phyloP scores from a whole-genome alignment of 2,329 filamentous ascomycete genomes.

The Coccinonectria pachysandricola region DNA sequence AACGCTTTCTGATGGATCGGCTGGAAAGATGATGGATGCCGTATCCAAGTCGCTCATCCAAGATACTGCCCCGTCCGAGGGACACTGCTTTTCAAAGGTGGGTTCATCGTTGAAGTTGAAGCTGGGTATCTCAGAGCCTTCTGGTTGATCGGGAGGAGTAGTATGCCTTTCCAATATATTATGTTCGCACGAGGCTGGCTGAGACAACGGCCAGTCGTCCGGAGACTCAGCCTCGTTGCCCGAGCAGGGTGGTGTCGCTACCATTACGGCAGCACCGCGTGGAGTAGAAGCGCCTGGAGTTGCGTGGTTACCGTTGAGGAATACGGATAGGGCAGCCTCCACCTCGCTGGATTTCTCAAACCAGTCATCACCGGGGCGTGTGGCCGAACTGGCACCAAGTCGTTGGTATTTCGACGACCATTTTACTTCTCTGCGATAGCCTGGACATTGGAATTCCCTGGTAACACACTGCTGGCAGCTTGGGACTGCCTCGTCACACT shows the following conservation, averaged over 20 bases:
- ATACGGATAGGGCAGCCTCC: background rate
- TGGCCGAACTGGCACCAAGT: background rate
- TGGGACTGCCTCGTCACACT: slow-evolving; percentile 2
- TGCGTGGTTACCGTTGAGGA: too few relatives aligned
- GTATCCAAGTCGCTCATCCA: background rate
- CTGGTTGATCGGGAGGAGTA: too few relatives aligned
- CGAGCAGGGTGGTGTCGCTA: background rate
- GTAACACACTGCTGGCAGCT: background rate
- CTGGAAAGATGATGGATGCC: background rate
- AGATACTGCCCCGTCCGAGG: background rate
- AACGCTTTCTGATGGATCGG: too few relatives aligned
- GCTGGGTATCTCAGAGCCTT: too few relatives aligned
- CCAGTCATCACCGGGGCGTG: background rate
- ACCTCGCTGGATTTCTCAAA: background rate
- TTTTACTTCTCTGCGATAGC: background rate
- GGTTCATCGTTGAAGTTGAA: too few relatives aligned
- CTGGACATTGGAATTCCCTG: background rate
- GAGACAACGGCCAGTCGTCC: background rate
- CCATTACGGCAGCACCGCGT: background rate
- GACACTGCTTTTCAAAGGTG: background rate
- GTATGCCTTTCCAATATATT: too few relatives aligned
- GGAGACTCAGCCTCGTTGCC: background rate
- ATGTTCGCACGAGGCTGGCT: background rate
- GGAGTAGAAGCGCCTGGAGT: too few relatives aligned
- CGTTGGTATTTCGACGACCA: background rate